Conservation (phyloP, 129 eudicot genomes). For the Flaveria sonorensis region DNA sequence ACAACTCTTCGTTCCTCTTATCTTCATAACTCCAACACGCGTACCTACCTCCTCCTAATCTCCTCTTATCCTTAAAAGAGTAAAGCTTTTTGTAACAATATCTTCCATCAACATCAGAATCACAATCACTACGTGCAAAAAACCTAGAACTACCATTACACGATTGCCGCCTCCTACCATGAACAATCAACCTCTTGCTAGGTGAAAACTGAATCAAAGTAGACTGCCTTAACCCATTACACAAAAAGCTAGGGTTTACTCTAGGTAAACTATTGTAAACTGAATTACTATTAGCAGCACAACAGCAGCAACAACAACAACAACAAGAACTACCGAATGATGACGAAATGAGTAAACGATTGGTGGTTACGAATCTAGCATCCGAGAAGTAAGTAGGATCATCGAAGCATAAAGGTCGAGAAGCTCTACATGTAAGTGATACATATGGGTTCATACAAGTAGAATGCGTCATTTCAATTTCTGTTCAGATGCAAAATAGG, state of each 20-base stretch:
- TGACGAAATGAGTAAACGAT: conserved; percentile 33
- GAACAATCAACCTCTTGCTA: conserved; percentile 44
- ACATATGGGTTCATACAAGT: conserved; percentile 42
- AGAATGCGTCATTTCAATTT: conserved; percentile 45
- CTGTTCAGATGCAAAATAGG: not conserved
- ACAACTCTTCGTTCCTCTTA: conserved; percentile 1
- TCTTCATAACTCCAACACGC: conserved; percentile 47
- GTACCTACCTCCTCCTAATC: conserved; percentile 43
- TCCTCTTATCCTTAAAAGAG: conserved; percentile 46
- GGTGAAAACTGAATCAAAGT: conserved; percentile 67
- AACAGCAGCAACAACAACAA: conserved; percentile 48
- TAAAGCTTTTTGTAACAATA: conserved; percentile 32
- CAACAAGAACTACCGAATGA: conserved; percentile 33
- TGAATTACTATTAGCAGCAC: conserved; percentile 24
- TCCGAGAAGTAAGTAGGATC: conserved; percentile 43
- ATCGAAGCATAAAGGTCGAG: conserved; percentile 40
- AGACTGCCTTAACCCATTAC: conserved; percentile 68
- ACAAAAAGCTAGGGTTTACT: conserved; percentile 48
- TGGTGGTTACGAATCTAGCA: conserved; percentile 34
- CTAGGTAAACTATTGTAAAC: conserved; percentile 37
- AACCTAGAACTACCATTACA: conserved; percentile 30
- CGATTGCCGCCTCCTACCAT: conserved; percentile 39
- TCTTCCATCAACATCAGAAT: conserved; percentile 29
- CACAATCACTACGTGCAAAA: conserved; percentile 38
- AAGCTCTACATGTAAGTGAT: conserved; percentile 43